phyloP scores from a whole-genome alignment of 148 eudicot species.

The Chenopodium berlandieri region DNA sequence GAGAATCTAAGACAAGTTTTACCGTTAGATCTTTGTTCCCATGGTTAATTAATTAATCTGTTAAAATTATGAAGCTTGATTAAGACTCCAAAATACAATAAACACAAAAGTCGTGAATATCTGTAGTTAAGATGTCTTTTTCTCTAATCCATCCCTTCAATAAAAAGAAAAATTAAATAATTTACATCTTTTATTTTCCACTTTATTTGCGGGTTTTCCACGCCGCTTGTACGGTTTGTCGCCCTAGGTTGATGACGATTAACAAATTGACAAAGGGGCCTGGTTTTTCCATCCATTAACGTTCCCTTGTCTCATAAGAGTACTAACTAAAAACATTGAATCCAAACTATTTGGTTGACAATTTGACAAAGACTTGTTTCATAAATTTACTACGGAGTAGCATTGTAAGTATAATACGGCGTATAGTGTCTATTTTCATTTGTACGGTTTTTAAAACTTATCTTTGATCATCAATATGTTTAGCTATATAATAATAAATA shows the following conservation, averaged over 20 bases:
- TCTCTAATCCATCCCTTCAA: not conserved
- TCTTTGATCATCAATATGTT: too few relatives aligned
- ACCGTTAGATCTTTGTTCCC: not conserved
- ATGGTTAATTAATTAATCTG: not conserved
- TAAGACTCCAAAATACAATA: not conserved
- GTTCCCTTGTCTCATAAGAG: not conserved
- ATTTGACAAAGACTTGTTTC: too few relatives aligned
- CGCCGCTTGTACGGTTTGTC: constrained; percentile 17
- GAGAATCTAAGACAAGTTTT: not conserved
- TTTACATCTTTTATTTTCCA: not conserved
- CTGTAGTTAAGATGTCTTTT: constrained; percentile 13
- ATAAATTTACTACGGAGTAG: too few relatives aligned
- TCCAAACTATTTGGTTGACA: not conserved
- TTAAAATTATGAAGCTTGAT: not conserved
- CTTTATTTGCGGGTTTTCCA: constrained; percentile 15
- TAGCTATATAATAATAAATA: too few relatives aligned
- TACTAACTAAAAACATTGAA: not conserved
- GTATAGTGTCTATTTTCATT: too few relatives aligned
- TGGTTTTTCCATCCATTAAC: not conserved
- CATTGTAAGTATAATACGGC: too few relatives aligned
- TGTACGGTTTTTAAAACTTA: too few relatives aligned
- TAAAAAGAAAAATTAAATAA: not conserved
- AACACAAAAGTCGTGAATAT: constrained; percentile 3
- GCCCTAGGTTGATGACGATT: not conserved
- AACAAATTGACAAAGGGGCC: not conserved